Conservation (phyloP, 805 yeast genomes). For the Ogataea trehalophila region DNA sequence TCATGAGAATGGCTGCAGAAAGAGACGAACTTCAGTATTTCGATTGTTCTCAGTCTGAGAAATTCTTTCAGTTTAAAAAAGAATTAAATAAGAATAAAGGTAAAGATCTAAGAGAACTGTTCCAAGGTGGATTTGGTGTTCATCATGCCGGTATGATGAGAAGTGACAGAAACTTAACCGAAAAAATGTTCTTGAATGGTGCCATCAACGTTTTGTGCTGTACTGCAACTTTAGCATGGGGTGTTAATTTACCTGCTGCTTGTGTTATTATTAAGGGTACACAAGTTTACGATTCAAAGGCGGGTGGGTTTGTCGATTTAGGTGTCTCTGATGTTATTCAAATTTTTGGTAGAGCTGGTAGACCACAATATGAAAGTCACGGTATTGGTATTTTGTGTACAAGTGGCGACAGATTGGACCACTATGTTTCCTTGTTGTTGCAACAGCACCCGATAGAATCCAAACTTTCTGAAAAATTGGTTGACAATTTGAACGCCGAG, state of each 20-base stretch:
- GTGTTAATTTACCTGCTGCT: constrained; percentile 97
- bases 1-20: constrained; percentile 62
- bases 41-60: constrained; percentile 46
- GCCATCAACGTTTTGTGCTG: constrained; percentile 86
- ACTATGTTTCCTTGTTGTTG: constrained; percentile 80
- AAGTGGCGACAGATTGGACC: constrained; percentile 73
- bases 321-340: constrained; percentile 97
- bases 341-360: constrained; percentile 98
- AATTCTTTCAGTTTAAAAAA: constrained; percentile 42
- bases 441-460: constrained; percentile 98
- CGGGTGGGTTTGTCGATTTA: constrained; percentile 89
- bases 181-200: constrained; percentile 80
- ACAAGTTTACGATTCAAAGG: constrained; percentile 88
- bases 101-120: constrained; percentile 76
- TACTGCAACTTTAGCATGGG: constrained; percentile 99
- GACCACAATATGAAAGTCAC: constrained; percentile 90
- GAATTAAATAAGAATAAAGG: constrained; percentile 72
- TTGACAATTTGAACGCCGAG: constrained; percentile 94
- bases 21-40: constrained; percentile 53
- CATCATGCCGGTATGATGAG: constrained; percentile 98
- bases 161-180: constrained; percentile 83
- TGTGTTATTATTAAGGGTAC: constrained; percentile 96
- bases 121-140: constrained; percentile 78
- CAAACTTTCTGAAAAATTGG: constrained; percentile 65
- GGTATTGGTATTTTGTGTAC: constrained; percentile 95